Percentiles rank a stretch among this genome's conserved stretches.
Evolutionary conservation across 2,329 filamentous ascomycete species (phyloP).

Genomic region (Pyrenochaeta sp.): DNA sequence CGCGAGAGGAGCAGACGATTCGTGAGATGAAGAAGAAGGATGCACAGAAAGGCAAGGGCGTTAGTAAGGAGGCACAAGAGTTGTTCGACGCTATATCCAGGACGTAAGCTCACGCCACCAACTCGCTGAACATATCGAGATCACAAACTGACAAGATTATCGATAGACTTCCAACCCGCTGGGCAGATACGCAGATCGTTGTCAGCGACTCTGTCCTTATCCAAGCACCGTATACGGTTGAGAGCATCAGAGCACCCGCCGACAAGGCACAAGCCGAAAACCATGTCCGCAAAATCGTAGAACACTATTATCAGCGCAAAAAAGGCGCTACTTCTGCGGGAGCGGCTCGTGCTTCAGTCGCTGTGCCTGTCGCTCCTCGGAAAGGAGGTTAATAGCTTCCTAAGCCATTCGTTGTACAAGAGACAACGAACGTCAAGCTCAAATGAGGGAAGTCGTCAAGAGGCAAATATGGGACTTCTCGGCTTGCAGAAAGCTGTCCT

Average conservation of each 20-base stretch:
- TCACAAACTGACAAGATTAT: slow-evolving; percentile 11
- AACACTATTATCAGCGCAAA: slow-evolving; percentile 56
- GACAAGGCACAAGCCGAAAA: slow-evolving; percentile 54
- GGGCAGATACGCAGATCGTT: slow-evolving; percentile 67
- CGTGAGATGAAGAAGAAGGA: slow-evolving; percentile 65
- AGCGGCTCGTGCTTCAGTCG: slow-evolving; percentile 35
- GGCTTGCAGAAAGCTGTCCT: background rate
- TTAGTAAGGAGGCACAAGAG: slow-evolving; percentile 68
- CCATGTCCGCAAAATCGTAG: slow-evolving; percentile 57
- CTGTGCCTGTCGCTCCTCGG: slow-evolving; percentile 41
- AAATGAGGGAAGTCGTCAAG: background rate
- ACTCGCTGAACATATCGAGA: background rate
- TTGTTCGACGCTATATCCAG: slow-evolving; percentile 69
- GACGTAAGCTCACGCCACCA: slow-evolving; percentile 53
- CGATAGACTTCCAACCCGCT: slow-evolving; percentile 62
- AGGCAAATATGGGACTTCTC: background rate
- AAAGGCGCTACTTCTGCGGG: slow-evolving; percentile 29
- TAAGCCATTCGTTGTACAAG: background rate
- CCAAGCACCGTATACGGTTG: slow-evolving; percentile 64
- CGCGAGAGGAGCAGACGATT: slow-evolving; percentile 65
- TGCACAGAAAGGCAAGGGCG: slow-evolving; percentile 66
- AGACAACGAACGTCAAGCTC: background rate
- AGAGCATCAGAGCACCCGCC: slow-evolving; percentile 60
- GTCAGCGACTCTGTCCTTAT: slow-evolving; percentile 69
- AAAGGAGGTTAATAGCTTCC: slow-evolving; percentile 32